phyloP scores from a whole-genome alignment of 768 basidiomycete species.

The Trametes cingulata region DNA sequence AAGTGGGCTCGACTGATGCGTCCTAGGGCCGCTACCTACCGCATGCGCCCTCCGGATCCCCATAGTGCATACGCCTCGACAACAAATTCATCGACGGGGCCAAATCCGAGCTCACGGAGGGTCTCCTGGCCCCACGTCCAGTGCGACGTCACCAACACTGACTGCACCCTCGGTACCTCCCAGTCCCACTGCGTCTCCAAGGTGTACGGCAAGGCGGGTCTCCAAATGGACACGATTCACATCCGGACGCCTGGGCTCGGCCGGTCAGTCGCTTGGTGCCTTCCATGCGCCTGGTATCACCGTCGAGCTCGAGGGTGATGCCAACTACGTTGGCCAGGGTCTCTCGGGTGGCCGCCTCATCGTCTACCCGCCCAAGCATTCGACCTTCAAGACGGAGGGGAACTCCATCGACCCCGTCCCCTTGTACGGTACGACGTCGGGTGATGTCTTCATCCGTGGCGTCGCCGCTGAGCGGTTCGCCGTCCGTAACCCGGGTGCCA shows the following conservation, averaged over 20 bases:
- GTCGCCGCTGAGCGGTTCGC: conserved; percentile 97
- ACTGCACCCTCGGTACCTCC: conserved; percentile 94
- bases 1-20: conserved; percentile 99
- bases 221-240: conserved; percentile 98
- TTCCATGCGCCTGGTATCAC: conserved; percentile 99
- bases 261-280: conserved; percentile 96
- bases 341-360: conserved; percentile 95
- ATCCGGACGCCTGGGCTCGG: conserved; percentile 94
- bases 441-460: conserved; percentile 95
- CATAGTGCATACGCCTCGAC: conserved; percentile 97
- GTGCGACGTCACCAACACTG: conserved; percentile 96
- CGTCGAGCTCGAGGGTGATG: conserved; percentile 96
- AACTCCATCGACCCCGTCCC: conserved; percentile 96
- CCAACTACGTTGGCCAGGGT: conserved; percentile 99
- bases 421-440: conserved; percentile 95
- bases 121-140: conserved; percentile 97
- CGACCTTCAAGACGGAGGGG: conserved; percentile 97
- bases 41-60: conserved; percentile 93
- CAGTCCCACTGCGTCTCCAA: conserved; percentile 94
- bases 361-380: conserved; percentile 94
- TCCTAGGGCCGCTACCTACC: conserved; percentile 93
- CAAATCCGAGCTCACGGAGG: conserved; percentile 90
- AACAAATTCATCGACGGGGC: conserved; percentile 99
- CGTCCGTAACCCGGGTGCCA: conserved; percentile 95
- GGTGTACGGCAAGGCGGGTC: conserved; percentile 94